Conservation (phyloP, 2,329 filamentous ascomycete genomes). For the Colletotrichum coccodes region DNA sequence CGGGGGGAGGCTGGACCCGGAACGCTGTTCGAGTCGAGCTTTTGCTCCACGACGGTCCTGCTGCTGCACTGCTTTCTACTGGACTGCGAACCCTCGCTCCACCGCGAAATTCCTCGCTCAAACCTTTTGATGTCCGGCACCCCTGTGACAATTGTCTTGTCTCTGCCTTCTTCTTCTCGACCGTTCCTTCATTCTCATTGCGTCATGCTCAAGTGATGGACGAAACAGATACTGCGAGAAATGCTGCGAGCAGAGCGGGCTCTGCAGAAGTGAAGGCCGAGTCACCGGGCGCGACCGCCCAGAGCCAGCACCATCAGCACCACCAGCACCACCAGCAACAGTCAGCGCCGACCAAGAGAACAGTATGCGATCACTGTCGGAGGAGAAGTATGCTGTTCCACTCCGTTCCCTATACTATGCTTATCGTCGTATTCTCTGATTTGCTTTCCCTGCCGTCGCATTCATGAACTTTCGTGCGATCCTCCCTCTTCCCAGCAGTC, state of each 20-base stretch:
- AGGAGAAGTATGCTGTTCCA: constrained; percentile 48
- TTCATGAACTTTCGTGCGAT: constrained; percentile 34
- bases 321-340: constrained; percentile 11
- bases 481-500: constrained; percentile 33
- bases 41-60: constrained; percentile 8
- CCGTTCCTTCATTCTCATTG: constrained; percentile 10
- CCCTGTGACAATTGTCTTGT: constrained; percentile 24
- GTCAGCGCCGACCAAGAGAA: constrained; percentile 42
- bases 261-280: constrained; percentile 34
- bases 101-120: constrained; percentile 33
- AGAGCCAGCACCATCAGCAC: constrained; percentile 5
- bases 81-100: constrained; percentile 12
- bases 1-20: constrained; percentile 15
- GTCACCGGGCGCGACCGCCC: constrained; percentile 27
- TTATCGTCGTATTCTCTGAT: not conserved
- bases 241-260: constrained; percentile 32
- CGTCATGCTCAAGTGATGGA: constrained; percentile 32
- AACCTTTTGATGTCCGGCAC: constrained; percentile 25
- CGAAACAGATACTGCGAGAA: constrained; percentile 32
- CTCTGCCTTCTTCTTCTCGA: constrained; percentile 8
- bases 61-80: constrained; percentile 6
- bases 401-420: constrained; percentile 7
- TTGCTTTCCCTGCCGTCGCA: constrained; percentile 3
- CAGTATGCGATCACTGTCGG: constrained; percentile 57
- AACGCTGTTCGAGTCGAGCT: constrained; percentile 1